Evolutionary conservation across 2,329 filamentous ascomycete genomes (phyloP).

Genomic region (Annulohypoxylon truncatum): DNA sequence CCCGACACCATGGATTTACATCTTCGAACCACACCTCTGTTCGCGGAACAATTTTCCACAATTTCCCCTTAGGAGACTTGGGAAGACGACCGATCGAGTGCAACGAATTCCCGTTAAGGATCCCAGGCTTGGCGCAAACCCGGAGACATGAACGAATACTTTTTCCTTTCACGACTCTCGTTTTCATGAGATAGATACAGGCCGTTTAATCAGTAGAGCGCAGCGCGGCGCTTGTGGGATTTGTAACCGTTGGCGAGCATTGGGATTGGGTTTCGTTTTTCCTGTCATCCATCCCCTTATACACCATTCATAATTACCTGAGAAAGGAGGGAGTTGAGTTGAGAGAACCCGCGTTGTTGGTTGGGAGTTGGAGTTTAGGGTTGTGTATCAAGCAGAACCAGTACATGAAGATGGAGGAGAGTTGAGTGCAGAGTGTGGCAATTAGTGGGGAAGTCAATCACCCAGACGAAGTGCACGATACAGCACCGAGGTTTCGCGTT

Average conservation of each 20-base stretch:
- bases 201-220: slow-evolving; percentile 52
- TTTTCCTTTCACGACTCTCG: slow-evolving; percentile 51
- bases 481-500: slow-evolving; percentile 35
- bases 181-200: slow-evolving; percentile 51
- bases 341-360: slow-evolving; percentile 7
- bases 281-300: slow-evolving; percentile 43
- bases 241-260: slow-evolving; percentile 49
- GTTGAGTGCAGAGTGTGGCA: slow-evolving; percentile 33
- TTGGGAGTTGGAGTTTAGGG: slow-evolving; percentile 1
- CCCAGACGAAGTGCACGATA: slow-evolving; percentile 36
- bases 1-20: slow-evolving; percentile 14
- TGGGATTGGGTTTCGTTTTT: slow-evolving; percentile 47
- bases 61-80: slow-evolving; percentile 11
- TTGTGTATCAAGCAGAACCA: slow-evolving; percentile 37
- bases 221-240: slow-evolving; percentile 51
- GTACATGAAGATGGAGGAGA: slow-evolving; percentile 29
- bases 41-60: slow-evolving; percentile 22
- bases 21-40: slow-evolving; percentile 10
- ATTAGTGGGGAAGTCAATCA: slow-evolving; percentile 38
- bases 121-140: slow-evolving; percentile 43
- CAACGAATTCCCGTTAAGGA: slow-evolving; percentile 34
- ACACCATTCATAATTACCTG: slow-evolving; percentile 49
- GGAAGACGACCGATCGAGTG: slow-evolving; percentile 29
- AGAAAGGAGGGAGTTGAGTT: slow-evolving; percentile 3
- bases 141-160: slow-evolving; percentile 44